A percentile compares a stretch with the other conserved stretches of the same genome.
These are phyloP conservation scores for Huntiella abstrusa DNA, from an alignment of 2,329 filamentous ascomycete species.

Conservation along the genomic window DNA sequence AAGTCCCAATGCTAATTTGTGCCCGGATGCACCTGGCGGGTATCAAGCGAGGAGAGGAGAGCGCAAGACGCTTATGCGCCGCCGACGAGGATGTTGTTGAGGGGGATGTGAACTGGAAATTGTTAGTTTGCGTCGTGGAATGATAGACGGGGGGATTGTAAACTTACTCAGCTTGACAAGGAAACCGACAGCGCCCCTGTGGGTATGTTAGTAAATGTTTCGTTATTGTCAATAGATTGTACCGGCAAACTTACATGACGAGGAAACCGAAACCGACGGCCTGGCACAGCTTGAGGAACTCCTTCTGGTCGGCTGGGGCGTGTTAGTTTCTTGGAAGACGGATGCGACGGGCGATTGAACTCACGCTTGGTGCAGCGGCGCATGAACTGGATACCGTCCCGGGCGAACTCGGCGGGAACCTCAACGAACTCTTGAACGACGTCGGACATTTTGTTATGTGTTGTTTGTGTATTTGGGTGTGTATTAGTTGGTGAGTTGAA, in stretches of 20 bases:
- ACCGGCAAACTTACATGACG: slow-evolving; percentile 29
- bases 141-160: too few relatives aligned
- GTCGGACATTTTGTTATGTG: slow-evolving; percentile 33
- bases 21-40: too few relatives aligned
- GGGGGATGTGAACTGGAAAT: slow-evolving; percentile 43
- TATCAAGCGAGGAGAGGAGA: too few relatives aligned
- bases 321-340: slow-evolving; percentile 5
- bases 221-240: too few relatives aligned
- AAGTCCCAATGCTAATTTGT: too few relatives aligned
- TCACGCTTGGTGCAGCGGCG: slow-evolving; percentile 43
- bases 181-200: slow-evolving; percentile 42
- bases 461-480: slow-evolving; percentile 10
- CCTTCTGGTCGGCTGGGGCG: slow-evolving; percentile 21
- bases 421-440: slow-evolving; percentile 53
- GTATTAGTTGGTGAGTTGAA: too few relatives aligned
- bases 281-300: slow-evolving; percentile 29
- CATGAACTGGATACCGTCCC: slow-evolving; percentile 42
- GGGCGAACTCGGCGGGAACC: slow-evolving; percentile 45
- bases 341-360: slow-evolving; percentile 14
- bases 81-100: slow-evolving; percentile 52
- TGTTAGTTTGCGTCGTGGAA: neutral
- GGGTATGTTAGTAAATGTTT: neutral
- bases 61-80: slow-evolving; percentile 30
- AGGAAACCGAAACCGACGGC: slow-evolving; percentile 52
- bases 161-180: slow-evolving; percentile 48